Evolutionary conservation across 2,329 filamentous ascomycete species (phyloP), one percentile per base, ranked within the genome.

Genomic region (Plenodomus lindquistii): DNA sequence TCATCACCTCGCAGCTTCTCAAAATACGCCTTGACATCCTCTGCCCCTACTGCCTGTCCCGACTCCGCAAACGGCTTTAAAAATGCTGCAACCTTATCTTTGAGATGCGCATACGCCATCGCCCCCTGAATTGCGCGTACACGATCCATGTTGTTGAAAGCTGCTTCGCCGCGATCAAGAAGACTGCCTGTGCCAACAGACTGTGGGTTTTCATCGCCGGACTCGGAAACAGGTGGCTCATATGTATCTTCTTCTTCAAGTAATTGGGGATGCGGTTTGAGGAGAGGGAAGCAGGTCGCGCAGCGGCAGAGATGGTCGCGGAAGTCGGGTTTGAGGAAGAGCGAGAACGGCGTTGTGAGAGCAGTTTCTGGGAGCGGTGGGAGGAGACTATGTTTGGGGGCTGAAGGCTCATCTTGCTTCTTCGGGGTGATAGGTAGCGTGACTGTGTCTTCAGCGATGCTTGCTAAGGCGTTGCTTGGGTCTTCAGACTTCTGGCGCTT

Each of bases 21-120:
- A 80, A 99, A 99, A 71, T 97, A 96, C 2, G 84, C 84, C 73
- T 97, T 99, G 73, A 99, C 94, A 73, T 97, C 92, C 67, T 99
- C 94, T 1, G 93, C 93, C 1, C 91, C 87, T 18, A 99, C 92
- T 0, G 89, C 86, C 71, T 89, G 79, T 1, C 93, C 93, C 54
- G 87, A 95, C 68, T 97, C 91, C 0, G 94, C 94, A 70, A 96
- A 99, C 37, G 95, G 88, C 73, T 92, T 85, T 64, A 99, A 84
- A 70, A 99, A 97, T 0, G 87, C 86, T 78, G 93, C 96, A n/a
- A 99, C 85, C 69, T 93, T 92, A 66, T 97, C 92, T 67, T 95
- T 94, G 51, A 99, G 81, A 64, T 96, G 88, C 65, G 97, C 97
- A 74, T 97, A 99, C 0, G 92, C 93, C 91, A 97, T 97, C 38